Conservation (phyloP, 345 rosid species). For the Eucalyptus decipiens region DNA sequence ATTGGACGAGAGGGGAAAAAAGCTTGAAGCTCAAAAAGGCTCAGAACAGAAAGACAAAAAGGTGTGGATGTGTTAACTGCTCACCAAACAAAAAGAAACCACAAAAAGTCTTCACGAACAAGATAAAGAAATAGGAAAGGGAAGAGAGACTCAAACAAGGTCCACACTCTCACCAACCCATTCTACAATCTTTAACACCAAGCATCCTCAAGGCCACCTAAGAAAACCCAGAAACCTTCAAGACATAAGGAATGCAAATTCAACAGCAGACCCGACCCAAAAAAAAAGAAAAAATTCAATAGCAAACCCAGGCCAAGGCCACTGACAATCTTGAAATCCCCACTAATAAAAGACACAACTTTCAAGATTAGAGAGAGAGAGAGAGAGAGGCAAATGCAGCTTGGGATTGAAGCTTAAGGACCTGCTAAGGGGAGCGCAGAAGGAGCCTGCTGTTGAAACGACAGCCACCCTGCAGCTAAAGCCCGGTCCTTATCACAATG, state of each 20-base stretch:
- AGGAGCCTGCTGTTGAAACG: background rate
- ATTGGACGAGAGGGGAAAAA: background rate
- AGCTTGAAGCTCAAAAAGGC: background rate
- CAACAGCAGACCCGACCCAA: background rate
- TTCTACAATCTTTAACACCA: slow-evolving; percentile 26
- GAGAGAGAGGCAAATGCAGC: background rate
- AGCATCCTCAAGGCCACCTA: slow-evolving; percentile 21
- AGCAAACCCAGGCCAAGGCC: slow-evolving; percentile 12
- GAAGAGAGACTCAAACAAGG: slow-evolving; percentile 6
- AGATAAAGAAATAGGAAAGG: background rate
- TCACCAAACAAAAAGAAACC: slow-evolving; percentile 28
- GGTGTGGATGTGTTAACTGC: slow-evolving; percentile 31
- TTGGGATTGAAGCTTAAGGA: background rate
- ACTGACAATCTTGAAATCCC: background rate
- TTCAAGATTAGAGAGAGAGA: background rate
- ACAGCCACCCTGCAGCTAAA: background rate
- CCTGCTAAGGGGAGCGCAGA: background rate
- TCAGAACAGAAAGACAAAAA: background rate
- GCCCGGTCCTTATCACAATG: slow-evolving; percentile 18
- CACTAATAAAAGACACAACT: background rate
- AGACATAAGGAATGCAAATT: background rate
- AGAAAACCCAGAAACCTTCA: background rate
- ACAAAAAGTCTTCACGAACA: slow-evolving; percentile 29
- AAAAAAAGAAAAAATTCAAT: background rate
- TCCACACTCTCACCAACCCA: slow-evolving; percentile 37